Percentiles rank a stretch among this genome's conserved stretches.
Conservation (phyloP, 768 basidiomycete genomes). For the Dioszegia hungarica region DNA sequence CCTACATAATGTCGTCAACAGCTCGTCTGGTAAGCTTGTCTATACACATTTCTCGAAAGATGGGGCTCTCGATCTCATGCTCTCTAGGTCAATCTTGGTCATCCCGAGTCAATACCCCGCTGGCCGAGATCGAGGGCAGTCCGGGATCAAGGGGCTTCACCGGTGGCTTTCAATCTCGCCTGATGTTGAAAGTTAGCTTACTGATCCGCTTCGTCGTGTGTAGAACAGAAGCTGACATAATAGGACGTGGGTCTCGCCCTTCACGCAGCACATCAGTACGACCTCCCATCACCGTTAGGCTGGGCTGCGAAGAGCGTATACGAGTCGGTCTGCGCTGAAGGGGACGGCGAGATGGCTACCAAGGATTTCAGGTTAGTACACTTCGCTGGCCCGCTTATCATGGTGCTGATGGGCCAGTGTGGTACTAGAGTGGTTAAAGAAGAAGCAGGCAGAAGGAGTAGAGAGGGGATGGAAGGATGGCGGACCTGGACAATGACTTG, state of each 20-base stretch:
- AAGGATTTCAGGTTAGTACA: conserved; percentile 39
- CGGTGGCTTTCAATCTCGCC: conserved; percentile 34
- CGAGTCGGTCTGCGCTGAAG: conserved; percentile 32
- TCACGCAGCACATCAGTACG: conserved; percentile 29
- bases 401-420: conserved; percentile 16
- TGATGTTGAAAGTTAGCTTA: conserved; percentile 39
- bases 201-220: not conserved
- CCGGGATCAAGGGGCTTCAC: conserved; percentile 28
- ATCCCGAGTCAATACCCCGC: conserved; percentile 32
- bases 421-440: conserved; percentile 38
- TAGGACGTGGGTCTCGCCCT: conserved; percentile 41
- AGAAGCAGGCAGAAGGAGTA: conserved; percentile 32
- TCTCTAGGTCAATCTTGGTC: conserved; percentile 41
- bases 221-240: not conserved
- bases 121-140: conserved; percentile 19
- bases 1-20: conserved; percentile 34
- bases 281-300: conserved; percentile 36
- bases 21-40: conserved; percentile 29
- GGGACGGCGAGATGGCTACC: conserved; percentile 21
- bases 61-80: not conserved
- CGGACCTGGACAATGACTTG: conserved; percentile 2
- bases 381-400: not conserved
- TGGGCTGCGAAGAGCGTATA: conserved; percentile 44
- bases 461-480: conserved; percentile 42
- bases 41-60: not conserved